A percentile compares a stretch with the other conserved stretches of the same genome.
phyloP scores from a whole-genome alignment of 805 yeast genomes.

The Maudiozyma barnettii region DNA sequence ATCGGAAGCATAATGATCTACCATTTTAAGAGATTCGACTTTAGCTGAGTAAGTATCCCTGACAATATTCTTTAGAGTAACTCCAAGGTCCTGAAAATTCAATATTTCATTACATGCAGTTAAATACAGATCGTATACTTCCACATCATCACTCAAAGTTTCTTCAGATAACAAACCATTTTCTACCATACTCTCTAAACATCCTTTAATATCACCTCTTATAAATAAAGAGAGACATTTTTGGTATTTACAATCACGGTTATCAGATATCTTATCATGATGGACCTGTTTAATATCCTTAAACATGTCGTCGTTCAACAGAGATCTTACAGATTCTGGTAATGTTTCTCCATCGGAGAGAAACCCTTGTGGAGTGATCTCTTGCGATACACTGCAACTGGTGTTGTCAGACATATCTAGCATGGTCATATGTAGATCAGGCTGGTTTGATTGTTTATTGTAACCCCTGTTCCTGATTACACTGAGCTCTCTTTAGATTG shows the following conservation, averaged over 20 bases:
- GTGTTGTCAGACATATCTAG: too few species aligned
- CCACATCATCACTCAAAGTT: neutral
- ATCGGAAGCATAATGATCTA: neutral
- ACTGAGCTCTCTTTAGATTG: too few species aligned
- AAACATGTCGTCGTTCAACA: constrained; percentile 16
- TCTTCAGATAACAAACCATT: constrained; percentile 9
- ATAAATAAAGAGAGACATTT: constrained; percentile 16
- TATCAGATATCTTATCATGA: neutral
- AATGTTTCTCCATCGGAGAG: neutral
- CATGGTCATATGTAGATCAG: too few species aligned
- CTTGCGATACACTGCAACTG: too few species aligned
- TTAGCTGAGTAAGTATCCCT: neutral
- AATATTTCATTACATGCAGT: constrained; percentile 11
- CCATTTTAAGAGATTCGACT: neutral
- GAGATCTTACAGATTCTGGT: constrained; percentile 10
- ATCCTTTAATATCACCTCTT: constrained; percentile 14
- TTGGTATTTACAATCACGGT: constrained; percentile 4
- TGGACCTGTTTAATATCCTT: neutral
- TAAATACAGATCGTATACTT: constrained; percentile 11
- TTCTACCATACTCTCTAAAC: constrained; percentile 16
- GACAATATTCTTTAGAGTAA: constrained; percentile 2
- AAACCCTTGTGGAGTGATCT: too few species aligned
- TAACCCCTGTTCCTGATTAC: too few species aligned
- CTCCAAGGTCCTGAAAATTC: constrained; percentile 10
- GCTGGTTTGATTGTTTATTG: too few species aligned